Base-by-base conservation (phyloP, 495 filamentous ascomycete genomes). In the Bryoglossum gracile region DNA sequence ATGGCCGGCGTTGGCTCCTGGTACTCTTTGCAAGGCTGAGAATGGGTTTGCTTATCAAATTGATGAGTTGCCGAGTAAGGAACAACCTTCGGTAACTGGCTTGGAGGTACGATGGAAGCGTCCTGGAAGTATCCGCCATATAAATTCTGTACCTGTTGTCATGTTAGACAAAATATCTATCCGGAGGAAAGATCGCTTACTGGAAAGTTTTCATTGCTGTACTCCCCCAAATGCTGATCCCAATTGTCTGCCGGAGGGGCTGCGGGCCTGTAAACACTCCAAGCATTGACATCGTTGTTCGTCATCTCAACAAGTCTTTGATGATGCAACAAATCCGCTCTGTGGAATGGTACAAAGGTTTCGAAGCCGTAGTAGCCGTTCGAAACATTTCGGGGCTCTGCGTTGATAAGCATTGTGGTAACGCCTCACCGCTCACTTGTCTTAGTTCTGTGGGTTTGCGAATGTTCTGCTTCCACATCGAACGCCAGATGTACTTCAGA, bases 361-460 rank as follows among this genome's bases (percentile, higher is more conserved):
- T 56, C 39, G 51, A 55, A 55, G 50, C 43, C 42, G 43, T 54
- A 48, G 51, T 54, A 55, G 50, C 43, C 42, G 43, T 54, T 51
- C 47, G 54, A 57, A 53, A 57, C 57, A 60, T 39, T 8, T 46
- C 57, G 57, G 57, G 54, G 57, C 33, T 50, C 30, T 55, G 54
- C 54, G 54, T 57, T 57, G 44, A 60, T 60, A 60, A 60, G 30
- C 57, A 60, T 60, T 44, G 8, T 57, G 32, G 45, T 55, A 49
- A 44, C n/a, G 35, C 35, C 33, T 55, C 56, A 59, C 56, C 56
- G 56, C 56, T 48, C n/a, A 17, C 19, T 33, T 41, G 43, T 59
- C 26, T 59, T 26, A 46, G 16, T 42, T n/a, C 40, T 11, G 46
- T 51, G 43, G 30, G 16, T 51, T 54, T 43, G 51, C 55, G 51